phyloP scores from a whole-genome alignment of 2,329 filamentous ascomycete species.

The Rhexocercosporidium sp. region DNA sequence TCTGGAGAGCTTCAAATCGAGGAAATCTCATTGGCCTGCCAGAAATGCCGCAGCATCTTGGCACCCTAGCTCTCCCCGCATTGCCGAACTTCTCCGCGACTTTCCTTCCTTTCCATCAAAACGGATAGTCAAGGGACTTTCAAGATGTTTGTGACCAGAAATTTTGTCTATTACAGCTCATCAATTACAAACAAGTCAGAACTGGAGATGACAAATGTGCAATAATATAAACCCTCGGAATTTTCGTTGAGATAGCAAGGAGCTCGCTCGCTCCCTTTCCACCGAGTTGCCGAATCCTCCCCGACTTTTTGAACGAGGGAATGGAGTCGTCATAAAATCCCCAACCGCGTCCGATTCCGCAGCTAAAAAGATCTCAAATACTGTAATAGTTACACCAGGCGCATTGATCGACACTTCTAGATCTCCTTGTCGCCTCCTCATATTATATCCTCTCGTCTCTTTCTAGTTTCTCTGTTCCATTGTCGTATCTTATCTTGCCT shows the following conservation, averaged over 20 bases:
- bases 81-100: not conserved
- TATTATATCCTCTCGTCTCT: not conserved
- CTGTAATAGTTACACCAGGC: not conserved
- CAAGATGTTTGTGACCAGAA: too few relatives aligned
- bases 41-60: not conserved
- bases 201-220: not conserved
- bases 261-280: not conserved
- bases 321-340: conserved; percentile 12
- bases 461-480: not conserved
- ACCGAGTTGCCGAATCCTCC: not conserved
- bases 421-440: not conserved
- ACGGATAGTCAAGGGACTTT: not conserved
- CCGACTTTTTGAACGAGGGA: not conserved
- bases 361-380: not conserved
- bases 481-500: not conserved
- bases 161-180: too few relatives aligned
- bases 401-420: not conserved
- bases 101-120: not conserved
- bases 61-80: conserved; percentile 4
- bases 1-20: not conserved
- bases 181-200: too few relatives aligned
- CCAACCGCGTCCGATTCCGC: not conserved
- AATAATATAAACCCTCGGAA: not conserved
- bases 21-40: not conserved
- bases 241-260: not conserved